phyloP scores from a whole-genome alignment of 495 filamentous ascomycete species.

The Terfezia boudieri region DNA sequence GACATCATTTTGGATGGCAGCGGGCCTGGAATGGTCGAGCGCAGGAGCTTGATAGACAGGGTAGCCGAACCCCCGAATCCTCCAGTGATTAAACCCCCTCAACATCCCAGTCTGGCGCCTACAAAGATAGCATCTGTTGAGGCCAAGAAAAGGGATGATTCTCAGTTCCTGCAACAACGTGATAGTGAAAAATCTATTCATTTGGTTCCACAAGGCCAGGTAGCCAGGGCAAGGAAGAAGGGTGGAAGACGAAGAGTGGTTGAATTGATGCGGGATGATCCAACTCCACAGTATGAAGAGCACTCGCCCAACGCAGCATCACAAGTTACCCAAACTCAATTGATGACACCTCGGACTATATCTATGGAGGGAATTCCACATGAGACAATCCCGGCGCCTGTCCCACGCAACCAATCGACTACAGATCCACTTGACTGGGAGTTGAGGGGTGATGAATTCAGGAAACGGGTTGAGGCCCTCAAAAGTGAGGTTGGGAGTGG shows the following conservation, averaged over 20 bases:
- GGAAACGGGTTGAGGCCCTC: slow-evolving; percentile 62
- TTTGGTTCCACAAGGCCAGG: slow-evolving; percentile 19
- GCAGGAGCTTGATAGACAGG: slow-evolving; percentile 64
- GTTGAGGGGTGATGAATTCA: slow-evolving; percentile 53
- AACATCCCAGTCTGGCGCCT: slow-evolving; percentile 35
- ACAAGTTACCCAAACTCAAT: neutral
- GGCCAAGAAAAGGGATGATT: slow-evolving; percentile 27
- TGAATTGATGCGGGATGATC: slow-evolving; percentile 29
- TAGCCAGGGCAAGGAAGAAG: slow-evolving; percentile 29
- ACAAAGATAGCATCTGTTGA: slow-evolving; percentile 39
- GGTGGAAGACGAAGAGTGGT: slow-evolving; percentile 52
- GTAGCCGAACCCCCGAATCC: slow-evolving; percentile 48
- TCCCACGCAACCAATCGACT: slow-evolving; percentile 7
- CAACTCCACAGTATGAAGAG: slow-evolving; percentile 1
- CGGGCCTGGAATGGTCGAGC: slow-evolving; percentile 59
- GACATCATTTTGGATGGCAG: slow-evolving; percentile 76
- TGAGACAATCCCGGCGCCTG: neutral
- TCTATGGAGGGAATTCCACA: neutral
- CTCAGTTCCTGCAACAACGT: slow-evolving; percentile 23
- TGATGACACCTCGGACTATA: neutral
- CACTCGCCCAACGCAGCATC: neutral
- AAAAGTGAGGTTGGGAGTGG: slow-evolving; percentile 61
- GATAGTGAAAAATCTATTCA: slow-evolving; percentile 28
- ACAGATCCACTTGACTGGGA: slow-evolving; percentile 37
- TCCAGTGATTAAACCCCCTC: slow-evolving; percentile 47